Base-by-base conservation (phyloP, 2,329 filamentous ascomycete genomes). In the Blumeria hordei region DNA sequence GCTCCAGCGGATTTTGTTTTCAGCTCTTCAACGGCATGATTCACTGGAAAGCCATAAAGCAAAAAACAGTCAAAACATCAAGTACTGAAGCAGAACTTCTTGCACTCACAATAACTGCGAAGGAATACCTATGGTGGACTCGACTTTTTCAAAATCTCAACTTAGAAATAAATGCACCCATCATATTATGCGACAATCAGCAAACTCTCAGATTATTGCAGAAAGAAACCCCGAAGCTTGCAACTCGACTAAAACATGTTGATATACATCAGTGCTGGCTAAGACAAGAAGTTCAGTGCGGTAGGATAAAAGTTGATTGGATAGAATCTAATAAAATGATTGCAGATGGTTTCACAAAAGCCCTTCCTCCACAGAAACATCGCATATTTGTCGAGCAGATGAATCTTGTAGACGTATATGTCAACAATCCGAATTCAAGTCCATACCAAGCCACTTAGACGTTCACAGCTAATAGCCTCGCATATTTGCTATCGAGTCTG, bases 221-320 rank as follows among this genome's bases (percentile, higher is more conserved):
- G 11, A 33, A 53, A 36, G 52, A 57, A 34, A 51, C 21, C 8
- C 44, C 47, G 9, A 51, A 50, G 21, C 55, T 63, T 5, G 45
- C 58, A 6, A 62, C 58, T 6, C 56, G 57, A 43, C 21, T 50
- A 50, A 50, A 50, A 34, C 28, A 50, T 50, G 45, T 50, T 12
- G n/a, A 12, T 33, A 50, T 50, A 11, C 45, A 50, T 33, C 21
- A 50, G 10, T 32, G 18, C 28, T 32, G 45, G n/a, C 21, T 50
- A 55, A 21, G 59, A 3, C 58, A 65, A 55, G 58, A 62, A 50
- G 55, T 60, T 10, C 57, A 61, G 39, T 47, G 33, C 0, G 53
- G 54, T 41, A 33, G 21, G 10, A 50, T 50, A 9, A 11, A 33
- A 32, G 45, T 50, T 6, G n/a, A 33, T 11, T 50, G n/a, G 21